Conservation (phyloP, 2,329 filamentous ascomycete species). For the Sporothrix variecibatus region DNA sequence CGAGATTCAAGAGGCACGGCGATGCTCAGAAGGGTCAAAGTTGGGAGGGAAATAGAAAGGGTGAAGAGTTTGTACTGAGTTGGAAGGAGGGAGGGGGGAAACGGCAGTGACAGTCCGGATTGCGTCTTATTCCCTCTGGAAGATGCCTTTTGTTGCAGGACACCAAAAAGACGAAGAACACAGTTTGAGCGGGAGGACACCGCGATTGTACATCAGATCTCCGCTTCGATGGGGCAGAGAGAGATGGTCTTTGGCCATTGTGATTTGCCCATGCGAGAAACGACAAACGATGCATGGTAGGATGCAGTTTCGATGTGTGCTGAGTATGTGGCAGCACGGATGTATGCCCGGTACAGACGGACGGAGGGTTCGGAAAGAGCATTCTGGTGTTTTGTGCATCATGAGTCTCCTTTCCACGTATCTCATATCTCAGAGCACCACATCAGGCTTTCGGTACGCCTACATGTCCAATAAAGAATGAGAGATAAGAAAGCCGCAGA, state of each 20-base stretch:
- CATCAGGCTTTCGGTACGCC: not conserved
- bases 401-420: not conserved
- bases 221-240: not conserved
- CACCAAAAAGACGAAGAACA: not conserved
- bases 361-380: not conserved
- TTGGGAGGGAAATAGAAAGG: not conserved
- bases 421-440: not conserved
- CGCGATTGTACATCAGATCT: not conserved
- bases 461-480: not conserved
- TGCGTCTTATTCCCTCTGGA: conserved; percentile 7
- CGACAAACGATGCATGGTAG: not conserved
- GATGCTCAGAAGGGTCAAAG: not conserved
- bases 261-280: not conserved
- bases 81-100: not conserved
- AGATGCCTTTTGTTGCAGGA: conserved; percentile 4
- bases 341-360: not conserved
- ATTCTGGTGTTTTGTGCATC: not conserved
- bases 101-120: not conserved
- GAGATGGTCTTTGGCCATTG: not conserved
- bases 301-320: too few relatives aligned
- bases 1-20: not conserved
- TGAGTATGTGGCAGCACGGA: not conserved
- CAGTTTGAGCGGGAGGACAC: not conserved
- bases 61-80: not conserved
- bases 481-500: not conserved